Conservation (phyloP, 495 filamentous ascomycete species). For the Tuber brumale region DNA sequence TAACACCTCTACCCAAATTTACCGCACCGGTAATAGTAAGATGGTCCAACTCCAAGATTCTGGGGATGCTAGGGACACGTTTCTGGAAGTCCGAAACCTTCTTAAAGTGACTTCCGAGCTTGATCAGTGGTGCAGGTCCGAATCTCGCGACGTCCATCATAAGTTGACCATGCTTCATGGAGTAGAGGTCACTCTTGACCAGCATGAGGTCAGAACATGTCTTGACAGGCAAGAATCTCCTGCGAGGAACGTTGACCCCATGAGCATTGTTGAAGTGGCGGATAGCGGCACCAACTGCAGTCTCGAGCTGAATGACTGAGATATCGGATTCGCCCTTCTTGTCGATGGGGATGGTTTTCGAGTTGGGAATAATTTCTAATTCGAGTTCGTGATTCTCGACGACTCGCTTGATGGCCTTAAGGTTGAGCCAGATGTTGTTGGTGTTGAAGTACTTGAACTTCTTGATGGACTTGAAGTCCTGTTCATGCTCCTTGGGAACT, state of each 20-base stretch:
- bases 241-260: constrained; percentile 96
- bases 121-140: constrained; percentile 97
- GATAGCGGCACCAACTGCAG: constrained; percentile 95
- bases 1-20: constrained; percentile 90
- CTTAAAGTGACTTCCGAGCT: constrained; percentile 99
- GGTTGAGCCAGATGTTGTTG: constrained; percentile 99
- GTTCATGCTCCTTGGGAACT: constrained; percentile 99
- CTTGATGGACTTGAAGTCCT: constrained; percentile 99
- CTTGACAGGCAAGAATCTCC: constrained; percentile 99
- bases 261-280: constrained; percentile 98
- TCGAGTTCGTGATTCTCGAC: constrained; percentile 97
- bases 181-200: constrained; percentile 99
- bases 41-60: constrained; percentile 96
- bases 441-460: constrained; percentile 99
- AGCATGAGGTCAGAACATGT: constrained; percentile 99
- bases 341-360: constrained; percentile 94
- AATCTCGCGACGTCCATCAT: constrained; percentile 93
- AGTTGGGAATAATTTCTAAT: constrained; percentile 99
- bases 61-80: constrained; percentile 90
- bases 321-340: constrained; percentile 99
- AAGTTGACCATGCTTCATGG: constrained; percentile 97
- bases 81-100: constrained; percentile 99
- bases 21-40: constrained; percentile 95
- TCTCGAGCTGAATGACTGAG: constrained; percentile 96
- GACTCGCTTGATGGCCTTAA: constrained; percentile 94